Base-by-base conservation (phyloP, 1,284 basidiomycete species). In the Sporisorium scitamineum region DNA sequence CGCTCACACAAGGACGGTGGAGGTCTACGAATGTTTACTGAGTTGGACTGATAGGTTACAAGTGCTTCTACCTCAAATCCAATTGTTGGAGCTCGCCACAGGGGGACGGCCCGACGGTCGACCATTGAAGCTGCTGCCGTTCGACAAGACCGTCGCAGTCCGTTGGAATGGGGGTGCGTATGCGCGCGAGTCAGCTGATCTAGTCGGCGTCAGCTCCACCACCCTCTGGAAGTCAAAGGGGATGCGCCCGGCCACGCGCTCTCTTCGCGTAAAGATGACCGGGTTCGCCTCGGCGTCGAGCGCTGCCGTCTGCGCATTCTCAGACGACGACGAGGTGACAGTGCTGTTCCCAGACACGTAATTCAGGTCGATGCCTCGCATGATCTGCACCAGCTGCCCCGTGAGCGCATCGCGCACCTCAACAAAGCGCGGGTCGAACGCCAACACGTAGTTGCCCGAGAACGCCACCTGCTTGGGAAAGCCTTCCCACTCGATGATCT, bases 401-500 rank as follows among this genome's bases (percentile, higher is more conserved):
- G 91, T 93, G 74, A 92, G 88, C 77, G 92, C 90, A 82, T 97
- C 92, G 32, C 95, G 90, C 45, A 98, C 90, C 86, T 98, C 95
- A 83, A 98, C 92, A 87, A 97, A 97, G 31, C 93, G 91, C 18
- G 90, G 88, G 84, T 96, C 94, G 86, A 97, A 94, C 37, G 96
- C 91, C 20, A 97, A 89, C 55, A 98, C 89, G 80, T 95, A 95
- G 0, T 94, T 94, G 54, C 92, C 90, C 80, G 95, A 93, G 87
- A 93, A 91, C 0, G 93, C 93, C 29, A 94, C 93, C 61, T 75
- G 66, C 51, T 71, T 65, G 29, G 79, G 78, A 2, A 90, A 92
- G 13, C 94, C 94, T 86, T 98, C 95, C 94, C 95, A 98, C 85
- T 97, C 95, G 80, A 97, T 93, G 5, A 92, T 90, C 32, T 89